Evolutionary conservation across 768 basidiomycete species (phyloP), one percentile per base, ranked within the genome.

Genomic region (Neoboletus subvelutipes): DNA sequence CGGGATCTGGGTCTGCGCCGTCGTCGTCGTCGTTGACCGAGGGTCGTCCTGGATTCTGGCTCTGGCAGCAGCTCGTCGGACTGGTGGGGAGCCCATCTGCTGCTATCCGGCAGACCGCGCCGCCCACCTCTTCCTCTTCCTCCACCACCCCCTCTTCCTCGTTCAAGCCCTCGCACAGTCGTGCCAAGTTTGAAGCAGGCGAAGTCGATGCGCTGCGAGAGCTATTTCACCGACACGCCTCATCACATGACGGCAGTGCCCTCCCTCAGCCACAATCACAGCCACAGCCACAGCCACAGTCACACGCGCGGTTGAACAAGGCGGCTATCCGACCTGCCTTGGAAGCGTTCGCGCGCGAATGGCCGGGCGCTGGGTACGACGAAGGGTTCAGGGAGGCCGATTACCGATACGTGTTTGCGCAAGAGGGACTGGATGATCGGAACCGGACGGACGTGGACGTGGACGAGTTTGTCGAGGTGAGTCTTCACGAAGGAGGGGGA

Each of bases 391-490:
- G 80, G 50, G 70, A 76, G 42, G 82, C 84, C 60, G 90, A 92
- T 58, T 78, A 86, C 42, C 80, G 84, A 34, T 88, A 92, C 67
- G 90, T 92, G 1, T 78, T 95, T 50, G 79, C 80, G 54, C 86
- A 89, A 68, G 86, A 88, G 58, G 94, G 90, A 4, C 83, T 90
- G n/a, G n/a, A n/a, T 69, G 73, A 37, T 10, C 22, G 31, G 36
- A 29, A 73, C 22, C 76, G 79, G 63, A 71, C 73, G 29, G 79
- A 80, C 28, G 73, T 97, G 46, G 84, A 86, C 59, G 85, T 92
- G 64, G 90, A 95, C 61, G 90, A 92, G 67, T 95, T 95, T 70
- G 77, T 94, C 48, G 92, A 95, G 83, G 91, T 50, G 26, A 12
- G 24, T 34, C 0, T n/a, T n/a, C n/a, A n/a, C n/a, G n/a, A n/a